These are phyloP conservation scores for Leccinum fibrillosum DNA, from an alignment of 768 basidiomycete genomes.

Conservation along the genomic window DNA sequence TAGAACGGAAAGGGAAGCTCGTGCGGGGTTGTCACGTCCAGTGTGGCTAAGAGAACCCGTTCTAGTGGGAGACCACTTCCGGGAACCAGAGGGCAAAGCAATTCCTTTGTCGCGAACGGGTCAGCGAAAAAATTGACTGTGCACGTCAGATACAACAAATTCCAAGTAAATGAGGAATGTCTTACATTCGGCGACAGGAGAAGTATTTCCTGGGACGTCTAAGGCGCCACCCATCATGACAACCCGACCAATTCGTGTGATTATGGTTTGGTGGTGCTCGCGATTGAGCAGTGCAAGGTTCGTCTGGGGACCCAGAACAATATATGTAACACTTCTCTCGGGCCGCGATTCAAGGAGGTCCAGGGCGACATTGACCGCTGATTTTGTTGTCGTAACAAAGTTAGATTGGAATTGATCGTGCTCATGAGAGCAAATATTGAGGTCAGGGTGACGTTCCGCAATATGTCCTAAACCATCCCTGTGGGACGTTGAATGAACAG, in stretches of 20 bases:
- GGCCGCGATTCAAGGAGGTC: conserved; percentile 52
- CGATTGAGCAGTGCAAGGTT: conserved; percentile 70
- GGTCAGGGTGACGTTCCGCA: conserved; percentile 60
- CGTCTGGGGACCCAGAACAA: conserved; percentile 75
- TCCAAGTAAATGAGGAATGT: background rate
- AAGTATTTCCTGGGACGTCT: conserved; percentile 87
- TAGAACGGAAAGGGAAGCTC: conserved; percentile 72
- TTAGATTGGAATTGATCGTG: conserved; percentile 35
- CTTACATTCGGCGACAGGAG: conserved; percentile 81
- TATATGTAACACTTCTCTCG: conserved; percentile 59
- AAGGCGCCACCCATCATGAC: conserved; percentile 93
- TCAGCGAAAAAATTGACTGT: conserved; percentile 87
- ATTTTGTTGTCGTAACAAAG: conserved; percentile 42
- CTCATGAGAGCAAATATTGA: conserved; percentile 33
- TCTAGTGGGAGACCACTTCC: conserved; percentile 54
- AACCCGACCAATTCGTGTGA: conserved; percentile 63
- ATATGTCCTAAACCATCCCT: conserved; percentile 74
- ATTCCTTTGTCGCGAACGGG: conserved; percentile 74
- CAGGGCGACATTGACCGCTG: conserved; percentile 53
- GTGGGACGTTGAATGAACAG: background rate
- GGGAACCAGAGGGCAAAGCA: conserved; percentile 46
- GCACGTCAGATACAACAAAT: background rate
- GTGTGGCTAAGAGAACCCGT: conserved; percentile 65
- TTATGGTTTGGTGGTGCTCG: conserved; percentile 49
- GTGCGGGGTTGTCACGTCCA: conserved; percentile 83